Base-by-base conservation (phyloP, 2,329 filamentous ascomycete species). In the Rutstroemia sp. region DNA sequence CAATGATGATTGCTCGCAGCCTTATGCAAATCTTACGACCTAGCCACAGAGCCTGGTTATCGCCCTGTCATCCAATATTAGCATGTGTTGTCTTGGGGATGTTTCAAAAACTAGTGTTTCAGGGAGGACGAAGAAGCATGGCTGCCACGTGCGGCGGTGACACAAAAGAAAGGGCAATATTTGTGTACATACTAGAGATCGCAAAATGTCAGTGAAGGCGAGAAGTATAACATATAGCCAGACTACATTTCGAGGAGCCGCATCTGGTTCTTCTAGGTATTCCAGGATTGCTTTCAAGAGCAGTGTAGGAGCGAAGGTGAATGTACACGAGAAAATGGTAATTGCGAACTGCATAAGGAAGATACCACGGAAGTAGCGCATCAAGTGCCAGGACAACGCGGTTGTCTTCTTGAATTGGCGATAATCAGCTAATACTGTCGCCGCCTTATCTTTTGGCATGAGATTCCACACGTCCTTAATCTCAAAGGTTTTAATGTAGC, bases 171-270 rank as follows among this genome's bases (percentile, higher is more conserved):
- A 34, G 30, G 30, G 30, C 10, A 34, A 34, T 34, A 12, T 34
- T 34, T 14, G 30, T 34, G 12, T 46, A 46, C 42, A 23, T 46
- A 46, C 85, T 21, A 95, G 77, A 5, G 92, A 94, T 58, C 91
- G 88, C 23, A 94, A 74, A 42, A 88, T 79, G 58, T 94, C 91
- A 7, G 92, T 87, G 42, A 91, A 78, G 42, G 95, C 92, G 7
- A 99, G 81, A 2, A 96, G 78, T 48, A 95, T 90, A 48, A 97
- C 94, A 66, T 92, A 96, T 51, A 99, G 83, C 94, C 94, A 99
- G 21, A 95, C 85, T 18, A 96, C 91, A 69, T 94, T 97, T 50
- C 80, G 74, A 0, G 94, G 92, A 0, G 87, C 87, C 3, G 78
- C 75, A 0, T 82, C 78, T 1, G 92, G 91, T 55, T 87, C 77